These are phyloP conservation scores for Pestalotiopsis sp. DNA, from an alignment of 2,329 filamentous ascomycete genomes.

Conservation along the genomic window DNA sequence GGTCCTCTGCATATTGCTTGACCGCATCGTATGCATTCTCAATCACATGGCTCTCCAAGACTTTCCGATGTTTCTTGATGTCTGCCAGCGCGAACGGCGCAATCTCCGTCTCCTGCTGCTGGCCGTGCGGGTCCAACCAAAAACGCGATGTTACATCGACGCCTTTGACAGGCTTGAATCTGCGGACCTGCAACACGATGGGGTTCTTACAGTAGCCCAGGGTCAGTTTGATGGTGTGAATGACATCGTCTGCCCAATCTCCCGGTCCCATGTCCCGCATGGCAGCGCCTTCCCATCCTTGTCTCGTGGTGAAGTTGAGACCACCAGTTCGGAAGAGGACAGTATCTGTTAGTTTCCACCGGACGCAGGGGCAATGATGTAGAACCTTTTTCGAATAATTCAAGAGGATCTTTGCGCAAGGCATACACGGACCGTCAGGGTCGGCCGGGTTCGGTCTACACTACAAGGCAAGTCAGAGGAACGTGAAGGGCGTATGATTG, in stretches of 20 bases:
- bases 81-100: slow-evolving; percentile 41
- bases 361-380: slow-evolving; percentile 43
- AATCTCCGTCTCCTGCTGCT: slow-evolving; percentile 29
- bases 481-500: not conserved
- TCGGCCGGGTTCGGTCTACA: slow-evolving; percentile 35
- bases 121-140: slow-evolving; percentile 35
- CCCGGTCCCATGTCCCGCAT: slow-evolving; percentile 38
- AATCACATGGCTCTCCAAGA: slow-evolving; percentile 38
- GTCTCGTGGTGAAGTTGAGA: slow-evolving; percentile 41
- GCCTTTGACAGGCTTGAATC: slow-evolving; percentile 34
- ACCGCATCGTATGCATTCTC: slow-evolving; percentile 30
- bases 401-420: slow-evolving; percentile 37
- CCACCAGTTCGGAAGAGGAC: slow-evolving; percentile 43
- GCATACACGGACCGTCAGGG: slow-evolving; percentile 34
- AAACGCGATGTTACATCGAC: slow-evolving; percentile 22
- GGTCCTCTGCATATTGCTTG: slow-evolving; percentile 26
- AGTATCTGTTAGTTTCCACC: slow-evolving; percentile 42
- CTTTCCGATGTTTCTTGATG: slow-evolving; percentile 32
- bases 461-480: slow-evolving; percentile 22
- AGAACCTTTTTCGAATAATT: slow-evolving; percentile 45
- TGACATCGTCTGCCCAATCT: slow-evolving; percentile 29
- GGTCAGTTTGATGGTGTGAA: slow-evolving; percentile 37
- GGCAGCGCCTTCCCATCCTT: slow-evolving; percentile 36
- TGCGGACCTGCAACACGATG: slow-evolving; percentile 39
- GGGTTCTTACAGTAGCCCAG: slow-evolving; percentile 38